Evolutionary conservation across 2,329 filamentous ascomycete genomes (phyloP).

Genomic region (Aureobasidium sp.): DNA sequence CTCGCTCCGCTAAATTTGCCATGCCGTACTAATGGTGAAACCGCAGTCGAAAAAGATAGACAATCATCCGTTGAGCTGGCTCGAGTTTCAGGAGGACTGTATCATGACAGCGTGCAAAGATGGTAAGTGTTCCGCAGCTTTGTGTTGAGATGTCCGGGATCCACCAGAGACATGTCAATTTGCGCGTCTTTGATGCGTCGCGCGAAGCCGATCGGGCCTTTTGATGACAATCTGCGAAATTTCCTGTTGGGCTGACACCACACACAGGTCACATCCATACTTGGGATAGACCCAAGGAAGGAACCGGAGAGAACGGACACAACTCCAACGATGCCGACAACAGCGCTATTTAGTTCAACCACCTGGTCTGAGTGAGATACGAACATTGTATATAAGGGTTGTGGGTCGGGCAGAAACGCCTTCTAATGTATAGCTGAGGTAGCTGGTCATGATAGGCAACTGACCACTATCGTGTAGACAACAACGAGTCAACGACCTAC

Average conservation of each 20-base stretch:
- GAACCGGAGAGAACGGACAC: constrained; percentile 22
- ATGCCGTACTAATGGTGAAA: constrained; percentile 11
- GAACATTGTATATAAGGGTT: neutral
- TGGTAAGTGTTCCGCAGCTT: constrained; percentile 49
- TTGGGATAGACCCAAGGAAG: constrained; percentile 57
- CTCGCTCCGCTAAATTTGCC: neutral
- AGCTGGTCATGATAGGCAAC: neutral
- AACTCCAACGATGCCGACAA: neutral
- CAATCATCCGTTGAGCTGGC: constrained; percentile 76
- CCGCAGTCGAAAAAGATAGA: constrained; percentile 70
- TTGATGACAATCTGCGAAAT: neutral
- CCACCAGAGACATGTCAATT: neutral
- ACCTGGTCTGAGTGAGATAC: neutral
- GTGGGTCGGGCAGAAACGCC: neutral
- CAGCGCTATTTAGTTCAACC: neutral
- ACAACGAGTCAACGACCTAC: neutral
- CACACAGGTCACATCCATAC: constrained; percentile 61
- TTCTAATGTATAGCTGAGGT: neutral
- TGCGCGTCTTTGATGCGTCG: constrained; percentile 6
- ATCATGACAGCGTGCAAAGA: constrained; percentile 89
- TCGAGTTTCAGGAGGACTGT: constrained; percentile 87
- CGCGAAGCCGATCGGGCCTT: neutral
- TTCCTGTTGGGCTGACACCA: constrained; percentile 5
- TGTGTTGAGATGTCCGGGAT: neutral
- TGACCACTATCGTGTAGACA: neutral